phyloP scores from a whole-genome alignment of 1,139 yeast genomes.

The Diutina ranongensis region DNA sequence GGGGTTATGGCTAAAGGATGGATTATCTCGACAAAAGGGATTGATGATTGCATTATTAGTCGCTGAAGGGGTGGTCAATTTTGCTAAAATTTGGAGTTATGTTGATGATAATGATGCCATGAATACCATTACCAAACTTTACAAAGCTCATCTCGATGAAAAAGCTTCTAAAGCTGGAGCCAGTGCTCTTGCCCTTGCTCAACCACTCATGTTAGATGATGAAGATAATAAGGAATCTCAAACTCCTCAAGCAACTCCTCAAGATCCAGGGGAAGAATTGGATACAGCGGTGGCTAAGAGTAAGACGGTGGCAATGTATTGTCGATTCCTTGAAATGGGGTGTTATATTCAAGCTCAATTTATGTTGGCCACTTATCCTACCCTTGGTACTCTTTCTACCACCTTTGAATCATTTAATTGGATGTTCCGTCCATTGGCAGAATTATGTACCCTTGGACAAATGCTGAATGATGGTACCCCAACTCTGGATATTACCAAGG shows the following conservation, averaged over 20 bases:
- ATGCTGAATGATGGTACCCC: background rate
- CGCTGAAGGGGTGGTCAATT: slow-evolving; percentile 58
- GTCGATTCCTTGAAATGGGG: background rate
- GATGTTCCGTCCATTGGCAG: background rate
- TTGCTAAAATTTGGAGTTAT: slow-evolving; percentile 50
- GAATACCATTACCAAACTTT: slow-evolving; percentile 28
- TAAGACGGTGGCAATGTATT: background rate
- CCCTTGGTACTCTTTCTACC: background rate
- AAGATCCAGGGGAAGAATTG: background rate
- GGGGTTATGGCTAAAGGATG: background rate
- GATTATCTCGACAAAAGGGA: background rate
- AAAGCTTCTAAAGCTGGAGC: slow-evolving; percentile 56
- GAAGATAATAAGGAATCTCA: background rate
- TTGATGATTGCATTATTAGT: slow-evolving; percentile 40
- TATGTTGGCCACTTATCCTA: background rate
- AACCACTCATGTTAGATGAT: slow-evolving; percentile 59
- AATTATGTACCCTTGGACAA: background rate
- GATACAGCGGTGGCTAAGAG: background rate
- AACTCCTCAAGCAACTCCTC: background rate
- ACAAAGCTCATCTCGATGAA: slow-evolving; percentile 44
- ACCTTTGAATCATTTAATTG: background rate
- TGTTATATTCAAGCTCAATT: background rate
- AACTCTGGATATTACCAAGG: background rate
- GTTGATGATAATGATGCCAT: slow-evolving; percentile 36
- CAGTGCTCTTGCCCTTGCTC: slow-evolving; percentile 79